Evolutionary conservation across 345 rosid genomes (phyloP).

Genomic region (Sisymbrium irio): DNA sequence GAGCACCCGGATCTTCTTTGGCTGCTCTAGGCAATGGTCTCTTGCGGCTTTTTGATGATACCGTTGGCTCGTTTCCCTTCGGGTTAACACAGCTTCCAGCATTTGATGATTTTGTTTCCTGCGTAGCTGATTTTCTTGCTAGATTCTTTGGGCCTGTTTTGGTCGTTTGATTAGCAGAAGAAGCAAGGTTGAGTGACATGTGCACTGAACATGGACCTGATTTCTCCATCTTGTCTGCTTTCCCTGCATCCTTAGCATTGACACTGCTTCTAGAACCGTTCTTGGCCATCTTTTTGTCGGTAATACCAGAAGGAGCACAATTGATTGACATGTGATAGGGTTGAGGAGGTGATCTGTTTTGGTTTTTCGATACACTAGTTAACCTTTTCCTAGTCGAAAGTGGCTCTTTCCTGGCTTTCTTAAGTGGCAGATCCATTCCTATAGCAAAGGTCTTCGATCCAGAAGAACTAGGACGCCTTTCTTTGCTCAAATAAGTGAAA

Average conservation of each 20-base stretch:
- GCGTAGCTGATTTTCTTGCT: slow-evolving; percentile 36
- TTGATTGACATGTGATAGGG: neutral
- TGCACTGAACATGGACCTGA: slow-evolving; percentile 39
- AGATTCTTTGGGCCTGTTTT: slow-evolving; percentile 38
- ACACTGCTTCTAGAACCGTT: neutral
- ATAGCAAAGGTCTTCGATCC: neutral
- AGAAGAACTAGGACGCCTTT: slow-evolving; percentile 36
- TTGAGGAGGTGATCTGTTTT: slow-evolving; percentile 17
- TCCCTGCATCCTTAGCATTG: slow-evolving; percentile 6
- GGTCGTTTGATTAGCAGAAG: slow-evolving; percentile 31
- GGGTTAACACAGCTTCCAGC: slow-evolving; percentile 33
- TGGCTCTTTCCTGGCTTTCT: slow-evolving; percentile 17
- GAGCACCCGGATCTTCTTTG: slow-evolving; percentile 35
- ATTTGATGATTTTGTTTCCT: slow-evolving; percentile 29
- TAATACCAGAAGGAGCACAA: slow-evolving; percentile 6
- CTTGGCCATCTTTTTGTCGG: neutral
- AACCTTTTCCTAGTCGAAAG: slow-evolving; percentile 15
- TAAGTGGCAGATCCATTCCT: slow-evolving; percentile 6
- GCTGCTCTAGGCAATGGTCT: slow-evolving; percentile 37
- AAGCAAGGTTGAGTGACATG: slow-evolving; percentile 49
- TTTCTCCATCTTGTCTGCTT: slow-evolving; percentile 37
- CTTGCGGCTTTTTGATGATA: slow-evolving; percentile 27
- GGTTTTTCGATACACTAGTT: neutral
- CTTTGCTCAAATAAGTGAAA: slow-evolving; percentile 36
- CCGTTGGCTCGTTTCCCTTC: slow-evolving; percentile 21